Base-by-base conservation (phyloP, 1,139 yeast species). In the Diutina neorugosa region DNA sequence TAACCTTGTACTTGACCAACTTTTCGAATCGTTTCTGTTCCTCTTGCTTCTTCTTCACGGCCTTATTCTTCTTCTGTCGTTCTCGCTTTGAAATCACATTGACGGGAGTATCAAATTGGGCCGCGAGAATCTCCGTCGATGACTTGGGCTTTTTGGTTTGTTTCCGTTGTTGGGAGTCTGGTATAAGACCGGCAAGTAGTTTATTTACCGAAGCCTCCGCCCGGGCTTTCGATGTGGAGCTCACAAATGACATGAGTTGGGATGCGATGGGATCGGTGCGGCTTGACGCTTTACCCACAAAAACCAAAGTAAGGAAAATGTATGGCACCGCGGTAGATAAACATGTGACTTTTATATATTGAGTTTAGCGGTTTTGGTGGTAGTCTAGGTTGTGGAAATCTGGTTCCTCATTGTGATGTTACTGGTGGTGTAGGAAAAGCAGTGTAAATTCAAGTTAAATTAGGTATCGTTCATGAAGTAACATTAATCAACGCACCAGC, bases 1-100 rank as follows among this genome's bases (percentile, higher is more conserved):
- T 69, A 52, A 80, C 68, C 53, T 76, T 71, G 56, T 81, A 69
- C 58, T 78, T 79, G 18, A 85, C 83, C 53, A 72, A 62, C 58
- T 74, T 76, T 52, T 70, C 70, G 52, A 82, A 69, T 56, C 71
- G 69, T 44, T 69, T 67, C 18, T 76, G 70, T 20, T 65, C 62
- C n/a, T 65, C 68, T 37, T 65, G 62, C 42, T 66, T 65, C 55
- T 69, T 68, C 57, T 67, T 73, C 42, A 75, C 68, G 52, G 66
- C 67, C 50, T 65, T 63, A 57, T 72, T 72, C 37, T 57, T 56
- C 44, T 58, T 58, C 53, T 63, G 64, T 57, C 70, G 71, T 43
- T 60, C 57, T 50, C 68, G 65, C 59, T 73, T 77, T 55, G 70
- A 69, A 59, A 68, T 71, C 59, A 41, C 23, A 9, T 9, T 25